phyloP scores from a whole-genome alignment of 345 rosid species.

The Citrus cavaleriei region DNA sequence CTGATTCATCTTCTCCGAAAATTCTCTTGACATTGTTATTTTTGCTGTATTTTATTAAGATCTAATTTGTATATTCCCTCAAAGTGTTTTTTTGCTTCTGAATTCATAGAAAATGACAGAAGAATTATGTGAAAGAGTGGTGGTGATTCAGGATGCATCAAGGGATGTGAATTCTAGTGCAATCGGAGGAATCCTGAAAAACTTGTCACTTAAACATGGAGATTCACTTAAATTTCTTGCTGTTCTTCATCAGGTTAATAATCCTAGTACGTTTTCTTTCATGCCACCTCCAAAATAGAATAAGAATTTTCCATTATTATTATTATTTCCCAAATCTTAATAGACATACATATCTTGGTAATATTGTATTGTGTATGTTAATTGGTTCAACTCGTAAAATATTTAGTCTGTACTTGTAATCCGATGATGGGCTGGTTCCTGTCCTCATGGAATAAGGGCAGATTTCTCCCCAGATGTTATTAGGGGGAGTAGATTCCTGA shows the following conservation, averaged over 20 bases:
- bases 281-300: constrained; percentile 28
- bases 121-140: constrained; percentile 28
- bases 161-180: constrained; percentile 33
- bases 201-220: constrained; percentile 42
- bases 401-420: too few relatives aligned
- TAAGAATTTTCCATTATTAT: constrained; percentile 23
- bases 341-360: background rate
- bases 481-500: too few relatives aligned
- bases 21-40: too few relatives aligned
- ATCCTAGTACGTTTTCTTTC: constrained; percentile 58
- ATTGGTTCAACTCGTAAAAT: background rate
- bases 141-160: constrained; percentile 49
- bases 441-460: too few relatives aligned
- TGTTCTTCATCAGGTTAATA: constrained; percentile 60
- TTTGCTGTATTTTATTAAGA: too few relatives aligned
- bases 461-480: too few relatives aligned
- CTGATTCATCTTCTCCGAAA: too few relatives aligned
- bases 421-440: too few relatives aligned
- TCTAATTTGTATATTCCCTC: too few relatives aligned
- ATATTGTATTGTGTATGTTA: background rate
- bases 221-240: constrained; percentile 40
- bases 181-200: constrained; percentile 20
- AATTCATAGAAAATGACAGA: constrained; percentile 21
- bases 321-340: too few relatives aligned
- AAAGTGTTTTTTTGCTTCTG: too few relatives aligned